These are phyloP conservation scores for Rosa chinensis DNA, from an alignment of 306 rosid genomes.

Conservation along the genomic window DNA sequence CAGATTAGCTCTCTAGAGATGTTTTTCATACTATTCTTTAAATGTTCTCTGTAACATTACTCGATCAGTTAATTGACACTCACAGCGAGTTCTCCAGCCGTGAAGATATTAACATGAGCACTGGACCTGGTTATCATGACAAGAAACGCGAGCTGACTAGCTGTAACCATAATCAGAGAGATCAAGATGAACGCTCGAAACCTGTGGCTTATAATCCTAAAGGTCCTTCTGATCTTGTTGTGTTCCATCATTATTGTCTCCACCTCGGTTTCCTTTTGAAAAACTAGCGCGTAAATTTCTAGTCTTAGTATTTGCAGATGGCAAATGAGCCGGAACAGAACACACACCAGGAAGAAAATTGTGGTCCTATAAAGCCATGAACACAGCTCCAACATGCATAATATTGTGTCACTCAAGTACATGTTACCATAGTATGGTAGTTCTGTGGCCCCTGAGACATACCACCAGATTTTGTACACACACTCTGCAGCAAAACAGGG, in stretches of 20 bases:
- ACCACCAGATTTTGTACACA: constrained; percentile 94
- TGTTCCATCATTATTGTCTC: constrained; percentile 66
- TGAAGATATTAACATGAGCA: constrained; percentile 62
- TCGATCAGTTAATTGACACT: neutral
- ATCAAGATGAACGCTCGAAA: constrained; percentile 65
- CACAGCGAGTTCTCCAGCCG: constrained; percentile 89
- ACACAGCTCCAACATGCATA: constrained; percentile 58
- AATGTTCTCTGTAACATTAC: too few species aligned
- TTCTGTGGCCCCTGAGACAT: constrained; percentile 54
- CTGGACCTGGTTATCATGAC: constrained; percentile 47
- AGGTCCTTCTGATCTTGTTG: constrained; percentile 55
- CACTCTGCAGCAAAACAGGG: constrained; percentile 58
- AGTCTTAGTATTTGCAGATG: constrained; percentile 65
- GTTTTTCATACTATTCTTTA: too few species aligned
- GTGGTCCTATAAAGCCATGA: constrained; percentile 87
- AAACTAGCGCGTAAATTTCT: constrained; percentile 62
- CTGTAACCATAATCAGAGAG: constrained; percentile 71
- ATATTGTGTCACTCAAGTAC: constrained; percentile 46
- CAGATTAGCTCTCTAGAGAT: too few species aligned
- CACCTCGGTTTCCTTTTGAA: constrained; percentile 65
- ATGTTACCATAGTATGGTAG: constrained; percentile 65
- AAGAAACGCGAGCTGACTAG: constrained; percentile 70
- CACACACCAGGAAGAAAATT: constrained; percentile 76
- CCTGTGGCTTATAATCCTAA: constrained; percentile 73
- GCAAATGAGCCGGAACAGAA: constrained; percentile 72